phyloP scores from a whole-genome alignment of 371 early-diverging fungal genomes.

The Mortierella sp. region DNA sequence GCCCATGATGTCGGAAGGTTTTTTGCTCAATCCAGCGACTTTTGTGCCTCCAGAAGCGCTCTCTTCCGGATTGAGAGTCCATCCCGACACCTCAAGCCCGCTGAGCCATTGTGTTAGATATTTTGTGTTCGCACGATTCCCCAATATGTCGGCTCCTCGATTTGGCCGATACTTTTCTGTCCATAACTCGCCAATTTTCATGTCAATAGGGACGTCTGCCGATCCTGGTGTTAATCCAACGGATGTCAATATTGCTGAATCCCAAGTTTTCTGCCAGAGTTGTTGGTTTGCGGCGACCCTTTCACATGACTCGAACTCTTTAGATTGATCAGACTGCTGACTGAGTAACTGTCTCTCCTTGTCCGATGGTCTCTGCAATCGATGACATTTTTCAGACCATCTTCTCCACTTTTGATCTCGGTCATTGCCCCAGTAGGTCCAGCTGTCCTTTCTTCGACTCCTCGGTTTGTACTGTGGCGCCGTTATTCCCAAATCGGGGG shows the following conservation, averaged over 20 bases:
- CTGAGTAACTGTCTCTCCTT: constrained; percentile 21
- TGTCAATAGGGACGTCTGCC: constrained; percentile 22
- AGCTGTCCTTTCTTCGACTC: constrained; percentile 25
- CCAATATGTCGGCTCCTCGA: constrained; percentile 40
- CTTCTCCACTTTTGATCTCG: constrained; percentile 31
- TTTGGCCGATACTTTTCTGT: constrained; percentile 48
- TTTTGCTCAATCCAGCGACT: constrained; percentile 3
- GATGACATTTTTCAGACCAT: constrained; percentile 32
- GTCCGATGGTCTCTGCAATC: constrained; percentile 20
- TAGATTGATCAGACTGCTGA: background rate
- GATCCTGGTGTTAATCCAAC: constrained; percentile 18
- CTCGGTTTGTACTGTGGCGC: constrained; percentile 23
- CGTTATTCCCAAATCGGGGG: constrained; percentile 36
- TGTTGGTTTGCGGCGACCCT: constrained; percentile 26
- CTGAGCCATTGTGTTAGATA: constrained; percentile 52
- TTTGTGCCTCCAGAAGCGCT: background rate
- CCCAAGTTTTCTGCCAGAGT: constrained; percentile 43
- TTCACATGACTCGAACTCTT: constrained; percentile 37
- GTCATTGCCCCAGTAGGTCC: constrained; percentile 34
- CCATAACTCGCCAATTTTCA: constrained; percentile 45
- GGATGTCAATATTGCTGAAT: constrained; percentile 19
- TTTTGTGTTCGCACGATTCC: constrained; percentile 41
- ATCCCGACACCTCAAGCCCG: constrained; percentile 50
- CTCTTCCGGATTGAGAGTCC: constrained; percentile 54
- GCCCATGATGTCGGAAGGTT: constrained; percentile 27